These are phyloP conservation scores for Diutina pseudorugosa DNA, from an alignment of 1,139 yeast genomes.

Conservation along the genomic window DNA sequence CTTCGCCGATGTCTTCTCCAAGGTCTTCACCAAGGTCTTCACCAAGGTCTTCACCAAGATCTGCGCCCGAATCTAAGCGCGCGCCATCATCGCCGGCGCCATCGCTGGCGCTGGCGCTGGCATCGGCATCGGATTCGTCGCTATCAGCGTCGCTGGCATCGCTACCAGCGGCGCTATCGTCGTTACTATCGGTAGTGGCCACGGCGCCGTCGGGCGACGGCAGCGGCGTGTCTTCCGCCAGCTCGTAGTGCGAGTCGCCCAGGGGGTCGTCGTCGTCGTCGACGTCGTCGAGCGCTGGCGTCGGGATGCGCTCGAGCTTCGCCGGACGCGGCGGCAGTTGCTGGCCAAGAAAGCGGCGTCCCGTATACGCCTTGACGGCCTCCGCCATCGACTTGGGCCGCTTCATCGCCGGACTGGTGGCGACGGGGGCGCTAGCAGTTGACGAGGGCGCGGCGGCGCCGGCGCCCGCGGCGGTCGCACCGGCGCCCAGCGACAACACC, in stretches of 20 bases:
- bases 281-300: neutral
- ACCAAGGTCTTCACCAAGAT: neutral
- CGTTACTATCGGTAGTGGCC: neutral
- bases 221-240: neutral
- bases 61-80: neutral
- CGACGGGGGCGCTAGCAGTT: neutral
- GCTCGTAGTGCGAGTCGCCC: neutral
- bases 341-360: slow-evolving; percentile 15
- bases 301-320: neutral
- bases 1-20: slow-evolving; percentile 3
- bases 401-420: slow-evolving; percentile 19
- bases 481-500: slow-evolving; percentile 15
- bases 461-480: neutral
- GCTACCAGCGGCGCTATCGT: neutral
- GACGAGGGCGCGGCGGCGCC: neutral
- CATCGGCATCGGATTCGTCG: slow-evolving; percentile 9
- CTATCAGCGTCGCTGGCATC: neutral
- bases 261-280: neutral
- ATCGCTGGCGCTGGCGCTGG: slow-evolving; percentile 14
- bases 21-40: slow-evolving; percentile 5
- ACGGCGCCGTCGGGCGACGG: neutral
- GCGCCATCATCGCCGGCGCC: slow-evolving; percentile 12
- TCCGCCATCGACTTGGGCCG: slow-evolving; percentile 36
- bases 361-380: slow-evolving; percentile 50
- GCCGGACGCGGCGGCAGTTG: neutral